Percentiles rank a stretch among this genome's conserved stretches.
Evolutionary conservation across 352 stramenopile species (phyloP).

Genomic region (Globisporangium acanthophoron): DNA sequence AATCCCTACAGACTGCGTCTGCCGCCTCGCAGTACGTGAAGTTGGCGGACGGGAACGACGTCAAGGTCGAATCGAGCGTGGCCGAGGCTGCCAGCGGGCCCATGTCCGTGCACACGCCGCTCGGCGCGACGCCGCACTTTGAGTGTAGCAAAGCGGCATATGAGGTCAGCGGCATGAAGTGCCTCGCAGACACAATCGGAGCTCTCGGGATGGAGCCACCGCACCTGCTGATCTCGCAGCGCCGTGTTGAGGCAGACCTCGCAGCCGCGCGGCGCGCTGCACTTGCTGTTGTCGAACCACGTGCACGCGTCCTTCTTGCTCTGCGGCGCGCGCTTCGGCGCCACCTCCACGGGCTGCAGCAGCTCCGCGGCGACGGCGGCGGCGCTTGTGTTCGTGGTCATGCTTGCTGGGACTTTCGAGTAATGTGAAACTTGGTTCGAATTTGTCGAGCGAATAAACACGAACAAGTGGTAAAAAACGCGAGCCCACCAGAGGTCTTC

Average conservation of each 20-base stretch:
- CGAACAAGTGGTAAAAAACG: not conserved
- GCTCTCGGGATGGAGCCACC: not conserved
- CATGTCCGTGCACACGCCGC: constrained; percentile 5
- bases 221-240: constrained; percentile 1
- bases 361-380: not conserved
- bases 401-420: too few species aligned
- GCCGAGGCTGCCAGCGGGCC: not conserved
- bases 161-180: too few species aligned
- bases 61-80: not conserved
- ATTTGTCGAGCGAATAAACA: not conserved
- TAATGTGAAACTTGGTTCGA: too few species aligned
- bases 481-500: not conserved
- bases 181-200: too few species aligned
- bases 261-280: constrained; percentile 9
- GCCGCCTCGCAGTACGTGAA: constrained; percentile 25
- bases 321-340: constrained; percentile 5
- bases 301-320: constrained; percentile 8
- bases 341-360: not conserved
- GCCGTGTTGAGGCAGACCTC: constrained; percentile 9
- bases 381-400: not conserved
- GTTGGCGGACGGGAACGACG: constrained; percentile 24
- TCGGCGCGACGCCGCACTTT: constrained; percentile 6
- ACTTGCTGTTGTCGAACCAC: constrained; percentile 7
- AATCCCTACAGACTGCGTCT: constrained; percentile 19
- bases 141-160: not conserved